phyloP scores from a whole-genome alignment of 78 protist species.

The Diacronema lutheri region DNA sequence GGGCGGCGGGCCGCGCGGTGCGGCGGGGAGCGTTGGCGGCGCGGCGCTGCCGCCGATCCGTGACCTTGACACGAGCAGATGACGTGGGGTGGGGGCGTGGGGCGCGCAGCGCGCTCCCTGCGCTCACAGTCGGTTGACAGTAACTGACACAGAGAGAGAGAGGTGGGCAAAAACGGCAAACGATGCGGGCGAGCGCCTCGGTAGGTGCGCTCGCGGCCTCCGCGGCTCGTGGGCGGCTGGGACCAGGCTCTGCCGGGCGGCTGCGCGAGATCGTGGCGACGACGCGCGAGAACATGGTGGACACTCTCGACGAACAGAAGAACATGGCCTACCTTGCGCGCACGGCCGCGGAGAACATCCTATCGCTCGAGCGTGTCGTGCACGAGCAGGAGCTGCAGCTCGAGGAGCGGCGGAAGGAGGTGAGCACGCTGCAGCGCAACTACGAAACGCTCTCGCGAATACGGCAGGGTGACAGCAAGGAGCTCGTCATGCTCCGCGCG shows the following conservation, averaged over 20 bases:
- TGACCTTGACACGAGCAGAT: too few relatives aligned
- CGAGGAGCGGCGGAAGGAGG: not conserved
- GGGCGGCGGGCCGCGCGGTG: too few relatives aligned
- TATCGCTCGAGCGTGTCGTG: not conserved
- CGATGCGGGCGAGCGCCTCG: too few relatives aligned
- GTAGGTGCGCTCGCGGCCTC: too few relatives aligned
- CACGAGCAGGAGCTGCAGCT: not conserved
- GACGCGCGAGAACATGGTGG: not conserved
- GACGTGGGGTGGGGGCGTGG: too few relatives aligned
- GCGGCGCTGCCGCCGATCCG: too few relatives aligned
- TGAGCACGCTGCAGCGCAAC: not conserved
- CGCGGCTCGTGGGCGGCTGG: too few relatives aligned
- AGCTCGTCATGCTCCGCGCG: not conserved
- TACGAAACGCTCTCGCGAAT: constrained; percentile 22
- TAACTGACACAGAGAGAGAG: too few relatives aligned
- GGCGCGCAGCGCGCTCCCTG: too few relatives aligned
- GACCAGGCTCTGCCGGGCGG: not conserved
- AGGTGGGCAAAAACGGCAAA: too few relatives aligned
- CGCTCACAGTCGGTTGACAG: too few relatives aligned
- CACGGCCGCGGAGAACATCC: constrained; percentile 1
- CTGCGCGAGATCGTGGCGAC: not conserved
- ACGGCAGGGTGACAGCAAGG: not conserved
- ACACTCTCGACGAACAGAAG: not conserved
- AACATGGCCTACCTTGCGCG: constrained; percentile 1
- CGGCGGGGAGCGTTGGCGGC: too few relatives aligned